Evolutionary conservation across 805 yeast genomes (phyloP).

Genomic region (Cyberlindnera maclurae): DNA sequence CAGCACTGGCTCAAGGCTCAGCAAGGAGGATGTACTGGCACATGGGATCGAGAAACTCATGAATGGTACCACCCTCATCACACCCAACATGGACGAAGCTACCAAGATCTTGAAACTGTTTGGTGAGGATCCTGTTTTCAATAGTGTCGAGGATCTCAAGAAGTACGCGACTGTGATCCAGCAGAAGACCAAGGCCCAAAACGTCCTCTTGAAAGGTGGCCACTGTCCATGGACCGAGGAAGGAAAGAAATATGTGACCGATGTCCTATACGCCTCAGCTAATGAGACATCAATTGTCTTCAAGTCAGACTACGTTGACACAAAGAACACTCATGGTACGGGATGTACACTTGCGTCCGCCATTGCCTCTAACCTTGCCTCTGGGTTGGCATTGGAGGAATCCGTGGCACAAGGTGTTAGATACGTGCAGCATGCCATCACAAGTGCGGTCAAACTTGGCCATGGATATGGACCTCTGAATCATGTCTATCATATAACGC

Average conservation of each 20-base stretch:
- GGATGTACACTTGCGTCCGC: constrained; percentile 86
- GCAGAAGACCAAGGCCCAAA: constrained; percentile 34
- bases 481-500: constrained; percentile 40
- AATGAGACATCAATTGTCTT: constrained; percentile 24
- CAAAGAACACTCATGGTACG: constrained; percentile 75
- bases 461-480: constrained; percentile 70
- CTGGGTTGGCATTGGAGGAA: constrained; percentile 35
- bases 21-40: constrained; percentile 39
- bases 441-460: constrained; percentile 37
- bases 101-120: constrained; percentile 28
- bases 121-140: constrained; percentile 23
- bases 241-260: constrained; percentile 34
- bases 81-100: constrained; percentile 77
- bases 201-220: constrained; percentile 75
- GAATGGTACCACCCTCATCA: constrained; percentile 50
- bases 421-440: constrained; percentile 62
- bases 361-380: constrained; percentile 68
- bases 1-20: constrained; percentile 63
- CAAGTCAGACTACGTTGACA: constrained; percentile 36
- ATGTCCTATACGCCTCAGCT: constrained; percentile 40
- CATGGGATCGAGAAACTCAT: constrained; percentile 38
- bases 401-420: constrained; percentile 53
- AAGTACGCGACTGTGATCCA: constrained; percentile 33
- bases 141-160: constrained; percentile 34
- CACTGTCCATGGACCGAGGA: constrained; percentile 46